A percentile compares a stretch with the other conserved stretches of the same genome.
These are phyloP conservation scores for Phytophthora ramorum DNA, from an alignment of 352 stramenopile species.

Conservation along the genomic window DNA sequence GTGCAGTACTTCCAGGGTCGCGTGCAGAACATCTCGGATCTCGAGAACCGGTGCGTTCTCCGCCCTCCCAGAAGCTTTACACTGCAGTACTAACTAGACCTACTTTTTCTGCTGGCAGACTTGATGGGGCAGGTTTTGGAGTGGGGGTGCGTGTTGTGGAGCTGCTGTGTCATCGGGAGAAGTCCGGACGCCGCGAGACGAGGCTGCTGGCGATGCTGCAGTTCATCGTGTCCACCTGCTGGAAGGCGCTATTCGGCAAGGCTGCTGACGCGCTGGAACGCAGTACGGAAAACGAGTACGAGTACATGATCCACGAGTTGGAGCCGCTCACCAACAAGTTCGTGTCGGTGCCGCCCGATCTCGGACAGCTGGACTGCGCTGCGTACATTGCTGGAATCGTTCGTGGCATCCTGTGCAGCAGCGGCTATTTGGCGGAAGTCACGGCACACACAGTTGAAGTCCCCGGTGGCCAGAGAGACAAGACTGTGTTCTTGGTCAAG, in stretches of 20 bases:
- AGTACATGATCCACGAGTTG: constrained; percentile 98
- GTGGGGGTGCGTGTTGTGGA: constrained; percentile 96
- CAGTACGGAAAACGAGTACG: constrained; percentile 97
- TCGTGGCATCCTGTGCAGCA: constrained; percentile 85
- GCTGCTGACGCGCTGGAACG: constrained; percentile 96
- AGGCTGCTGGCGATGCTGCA: constrained; percentile 90
- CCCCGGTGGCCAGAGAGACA: constrained; percentile 63
- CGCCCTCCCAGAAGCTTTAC: not conserved
- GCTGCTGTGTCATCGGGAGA: constrained; percentile 90
- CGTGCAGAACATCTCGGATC: constrained; percentile 95
- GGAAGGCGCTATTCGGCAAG: constrained; percentile 97
- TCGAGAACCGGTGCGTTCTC: constrained; percentile 86
- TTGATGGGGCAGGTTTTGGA: constrained; percentile 95
- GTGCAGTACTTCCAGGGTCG: constrained; percentile 98
- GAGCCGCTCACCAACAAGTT: constrained; percentile 96
- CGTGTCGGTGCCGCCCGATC: constrained; percentile 95
- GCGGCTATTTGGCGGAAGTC: constrained; percentile 85
- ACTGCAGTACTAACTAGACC: not conserved
- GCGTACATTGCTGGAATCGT: constrained; percentile 97
- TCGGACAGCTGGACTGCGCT: constrained; percentile 96
- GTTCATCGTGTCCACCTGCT: constrained; percentile 95
- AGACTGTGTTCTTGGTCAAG: constrained; percentile 90
- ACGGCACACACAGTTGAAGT: constrained; percentile 80
- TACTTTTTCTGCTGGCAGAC: constrained; percentile 33
- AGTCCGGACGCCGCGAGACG: constrained; percentile 80